Percentiles rank a stretch among this genome's conserved stretches.
These are phyloP conservation scores for Eimeria necatrix DNA, from an alignment of 169 alveolate genomes.

Conservation along the genomic window DNA sequence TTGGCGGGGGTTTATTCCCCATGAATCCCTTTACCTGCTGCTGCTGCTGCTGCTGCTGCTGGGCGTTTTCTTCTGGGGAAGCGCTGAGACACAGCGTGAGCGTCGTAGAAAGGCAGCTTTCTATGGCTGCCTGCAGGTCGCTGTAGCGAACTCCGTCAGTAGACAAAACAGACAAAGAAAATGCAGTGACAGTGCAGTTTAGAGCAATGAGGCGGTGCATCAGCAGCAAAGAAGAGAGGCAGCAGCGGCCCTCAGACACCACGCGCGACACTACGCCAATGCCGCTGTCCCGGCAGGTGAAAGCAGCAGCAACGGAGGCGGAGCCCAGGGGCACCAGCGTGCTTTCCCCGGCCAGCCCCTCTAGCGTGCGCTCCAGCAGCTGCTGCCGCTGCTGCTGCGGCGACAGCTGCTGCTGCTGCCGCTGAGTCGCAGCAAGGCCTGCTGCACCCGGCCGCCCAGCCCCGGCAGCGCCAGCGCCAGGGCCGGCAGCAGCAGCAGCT, in stretches of 20 bases:
- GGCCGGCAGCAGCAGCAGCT: background rate
- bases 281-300: conserved; percentile 95
- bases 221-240: conserved; percentile 96
- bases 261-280: conserved; percentile 90
- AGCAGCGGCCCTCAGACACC: conserved; percentile 95
- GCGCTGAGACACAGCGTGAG: conserved; percentile 86
- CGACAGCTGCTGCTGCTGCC: background rate
- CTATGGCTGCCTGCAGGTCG: conserved; percentile 97
- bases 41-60: conserved; percentile 81
- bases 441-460: background rate
- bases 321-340: conserved; percentile 96
- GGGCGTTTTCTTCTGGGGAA: conserved; percentile 81
- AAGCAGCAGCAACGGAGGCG: conserved; percentile 99
- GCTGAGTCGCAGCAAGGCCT: background rate
- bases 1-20: conserved; percentile 28
- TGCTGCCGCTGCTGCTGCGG: conserved; percentile 40
- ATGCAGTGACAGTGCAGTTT: conserved; percentile 96
- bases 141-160: conserved; percentile 98
- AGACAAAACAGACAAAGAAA: conserved; percentile 96
- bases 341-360: conserved; percentile 89
- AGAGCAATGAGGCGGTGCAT: conserved; percentile 98
- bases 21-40: conserved; percentile 39
- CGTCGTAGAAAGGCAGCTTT: conserved; percentile 87
- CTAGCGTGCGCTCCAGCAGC: conserved; percentile 72
- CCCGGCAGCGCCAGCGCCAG: too few relatives aligned